Percentiles rank a stretch among this genome's conserved stretches.
Conservation (phyloP, 306 rosid genomes). For the Dalbergia cochinchinensis region DNA sequence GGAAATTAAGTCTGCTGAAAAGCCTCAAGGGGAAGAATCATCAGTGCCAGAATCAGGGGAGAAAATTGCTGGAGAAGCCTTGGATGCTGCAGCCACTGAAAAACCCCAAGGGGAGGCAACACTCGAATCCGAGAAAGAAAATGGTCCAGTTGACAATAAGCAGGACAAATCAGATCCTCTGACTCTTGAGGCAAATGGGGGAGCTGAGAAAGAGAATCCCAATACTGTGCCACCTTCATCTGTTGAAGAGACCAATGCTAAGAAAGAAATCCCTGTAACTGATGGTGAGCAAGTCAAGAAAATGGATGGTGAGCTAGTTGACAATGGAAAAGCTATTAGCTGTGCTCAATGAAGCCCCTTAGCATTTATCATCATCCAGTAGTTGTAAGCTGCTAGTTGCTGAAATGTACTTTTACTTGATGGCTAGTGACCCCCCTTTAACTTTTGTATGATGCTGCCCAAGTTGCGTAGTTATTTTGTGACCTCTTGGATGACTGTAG, state of each 20-base stretch:
- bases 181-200: conserved; percentile 52
- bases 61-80: conserved; percentile 43
- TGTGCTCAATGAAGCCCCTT: conserved; percentile 48
- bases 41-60: conserved; percentile 47
- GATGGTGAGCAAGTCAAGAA: conserved; percentile 53
- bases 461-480: conserved; percentile 41
- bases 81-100: conserved; percentile 38
- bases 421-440: conserved; percentile 2
- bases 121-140: conserved; percentile 46
- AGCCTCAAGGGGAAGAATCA: conserved; percentile 44
- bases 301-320: conserved; percentile 51
- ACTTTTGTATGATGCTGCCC: conserved; percentile 36
- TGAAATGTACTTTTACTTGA: conserved; percentile 45
- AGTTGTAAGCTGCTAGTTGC: conserved; percentile 43
- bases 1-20: conserved; percentile 45
- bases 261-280: conserved; percentile 44
- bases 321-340: conserved; percentile 63
- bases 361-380: conserved; percentile 25
- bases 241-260: conserved; percentile 48
- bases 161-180: conserved; percentile 40
- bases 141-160: conserved; percentile 48
- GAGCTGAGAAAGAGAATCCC: conserved; percentile 48
- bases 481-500: conserved; percentile 58
- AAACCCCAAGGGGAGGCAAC: conserved; percentile 37
- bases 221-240: conserved; percentile 20